Evolutionary conservation across 116 monocot species (phyloP), one percentile per base, ranked within the genome.

Genomic region (Iris pallida): DNA sequence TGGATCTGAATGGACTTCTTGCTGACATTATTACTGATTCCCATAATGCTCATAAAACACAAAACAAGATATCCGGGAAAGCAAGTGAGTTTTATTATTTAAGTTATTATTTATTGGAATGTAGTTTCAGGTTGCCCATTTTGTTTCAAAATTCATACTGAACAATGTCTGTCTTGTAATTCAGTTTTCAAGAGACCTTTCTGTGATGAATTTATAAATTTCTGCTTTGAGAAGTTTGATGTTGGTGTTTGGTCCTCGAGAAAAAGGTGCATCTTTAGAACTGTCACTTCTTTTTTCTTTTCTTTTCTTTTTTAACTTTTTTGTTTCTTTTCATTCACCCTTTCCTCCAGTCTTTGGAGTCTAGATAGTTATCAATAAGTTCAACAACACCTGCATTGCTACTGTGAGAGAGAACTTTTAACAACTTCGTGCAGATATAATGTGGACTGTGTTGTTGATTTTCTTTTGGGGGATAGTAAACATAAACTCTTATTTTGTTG

Each of bases 1-100:
- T 97, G 74, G 97, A 97, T 84, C 54, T 97, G 56, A 97, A 97
- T 81, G 97, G 97, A 10, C 74, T 97, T 42, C 92, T 97, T 75
- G 87, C 82, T 49, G 97, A 97, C 72, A 78, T 97, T 65, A 59
- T 73, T 68, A 9, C 19, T 17, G 80, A 81, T 20, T 61, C 48
- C 51, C 20, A 16, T 53, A 51, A 59, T 80, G 42, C 61, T 73
- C 63, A 67, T 42, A 79, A 44, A 48, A 71, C 72, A 57, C 19
- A 73, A 63, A 75, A 20, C 41, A 80, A 60, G 66, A 63, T 88
- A 63, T 71, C 66, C 8, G 75, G 78, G 8, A 85, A 81, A 68
- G 46, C 77, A 67, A 66, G 82, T 66, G 18, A 61, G 66, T 68
- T 30, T 47, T 44, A 5, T 55, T 49, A 11, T 43, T 4, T 48